Conservation (phyloP, 805 yeast species). For the Ogataea siamensis region DNA sequence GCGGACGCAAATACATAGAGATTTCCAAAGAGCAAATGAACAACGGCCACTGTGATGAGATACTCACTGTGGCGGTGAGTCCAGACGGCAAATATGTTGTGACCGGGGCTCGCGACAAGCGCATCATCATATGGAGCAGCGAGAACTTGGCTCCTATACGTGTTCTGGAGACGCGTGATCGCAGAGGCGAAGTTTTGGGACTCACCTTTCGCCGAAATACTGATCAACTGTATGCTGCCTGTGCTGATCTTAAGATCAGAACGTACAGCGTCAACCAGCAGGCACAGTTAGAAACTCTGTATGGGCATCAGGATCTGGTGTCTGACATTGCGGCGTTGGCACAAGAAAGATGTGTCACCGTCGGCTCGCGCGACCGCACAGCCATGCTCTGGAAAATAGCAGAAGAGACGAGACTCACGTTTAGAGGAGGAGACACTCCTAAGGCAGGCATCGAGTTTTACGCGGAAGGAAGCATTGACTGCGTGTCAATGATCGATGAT, state of each 20-base stretch:
- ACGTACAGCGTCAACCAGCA: slow-evolving; percentile 82
- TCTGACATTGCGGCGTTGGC: slow-evolving; percentile 77
- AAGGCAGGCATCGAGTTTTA: slow-evolving; percentile 38
- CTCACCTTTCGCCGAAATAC: slow-evolving; percentile 75
- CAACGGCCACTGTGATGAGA: slow-evolving; percentile 76
- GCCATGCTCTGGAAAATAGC: slow-evolving; percentile 96
- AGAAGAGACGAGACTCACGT: slow-evolving; percentile 90
- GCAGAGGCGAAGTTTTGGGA: slow-evolving; percentile 69
- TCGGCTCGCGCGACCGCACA: slow-evolving; percentile 91
- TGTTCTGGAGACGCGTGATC: slow-evolving; percentile 71
- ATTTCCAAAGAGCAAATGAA: slow-evolving; percentile 48
- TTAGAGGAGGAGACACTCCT: slow-evolving; percentile 78
- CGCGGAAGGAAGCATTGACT: slow-evolving; percentile 86
- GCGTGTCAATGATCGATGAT: slow-evolving; percentile 88
- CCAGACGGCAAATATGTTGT: slow-evolving; percentile 87
- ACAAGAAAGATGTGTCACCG: slow-evolving; percentile 91
- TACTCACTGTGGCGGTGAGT: slow-evolving; percentile 75
- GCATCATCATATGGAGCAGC: slow-evolving; percentile 81
- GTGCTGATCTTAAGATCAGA: slow-evolving; percentile 88
- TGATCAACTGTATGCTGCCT: slow-evolving; percentile 86
- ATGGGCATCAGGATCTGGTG: slow-evolving; percentile 93
- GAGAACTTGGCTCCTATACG: slow-evolving; percentile 74
- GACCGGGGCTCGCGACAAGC: slow-evolving; percentile 85
- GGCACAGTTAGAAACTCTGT: slow-evolving; percentile 85
- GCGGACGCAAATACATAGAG: slow-evolving; percentile 50